Evolutionary conservation across 148 eudicot species (phyloP).

Genomic region (Linanthus parryae): DNA sequence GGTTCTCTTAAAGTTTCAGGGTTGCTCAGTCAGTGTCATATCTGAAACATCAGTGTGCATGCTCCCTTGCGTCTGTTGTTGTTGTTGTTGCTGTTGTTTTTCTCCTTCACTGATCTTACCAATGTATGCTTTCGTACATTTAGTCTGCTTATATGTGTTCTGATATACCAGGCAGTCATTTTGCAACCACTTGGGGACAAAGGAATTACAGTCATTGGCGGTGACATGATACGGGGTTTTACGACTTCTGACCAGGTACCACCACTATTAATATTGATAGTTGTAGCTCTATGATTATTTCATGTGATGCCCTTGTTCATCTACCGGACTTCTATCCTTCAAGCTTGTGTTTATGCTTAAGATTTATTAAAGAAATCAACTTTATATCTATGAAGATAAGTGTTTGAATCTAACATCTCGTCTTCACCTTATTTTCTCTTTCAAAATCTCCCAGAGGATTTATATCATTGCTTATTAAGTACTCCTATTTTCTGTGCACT

Average conservation of each 20-base stretch:
- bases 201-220: slow-evolving; percentile 85
- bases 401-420: too few species aligned
- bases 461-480: too few species aligned
- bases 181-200: slow-evolving; percentile 80
- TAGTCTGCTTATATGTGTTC: slow-evolving; percentile 9
- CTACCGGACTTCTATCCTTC: neutral
- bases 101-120: too few species aligned
- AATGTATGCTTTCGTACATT: slow-evolving; percentile 2
- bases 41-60: too few species aligned
- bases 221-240: slow-evolving; percentile 85
- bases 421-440: neutral
- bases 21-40: too few species aligned
- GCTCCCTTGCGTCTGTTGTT: too few species aligned
- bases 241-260: slow-evolving; percentile 83
- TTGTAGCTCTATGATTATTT: slow-evolving; percentile 1
- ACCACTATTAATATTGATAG: neutral
- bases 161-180: slow-evolving; percentile 65
- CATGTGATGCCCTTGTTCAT: neutral
- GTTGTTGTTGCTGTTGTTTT: too few species aligned
- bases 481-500: too few species aligned
- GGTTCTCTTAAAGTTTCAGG: too few species aligned
- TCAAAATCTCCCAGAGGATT: neutral
- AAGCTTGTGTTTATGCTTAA: neutral
- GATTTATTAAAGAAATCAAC: neutral
- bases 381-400: neutral